Evolutionary conservation across 2,329 filamentous ascomycete species (phyloP).

Genomic region (Trichoderma sp.): DNA sequence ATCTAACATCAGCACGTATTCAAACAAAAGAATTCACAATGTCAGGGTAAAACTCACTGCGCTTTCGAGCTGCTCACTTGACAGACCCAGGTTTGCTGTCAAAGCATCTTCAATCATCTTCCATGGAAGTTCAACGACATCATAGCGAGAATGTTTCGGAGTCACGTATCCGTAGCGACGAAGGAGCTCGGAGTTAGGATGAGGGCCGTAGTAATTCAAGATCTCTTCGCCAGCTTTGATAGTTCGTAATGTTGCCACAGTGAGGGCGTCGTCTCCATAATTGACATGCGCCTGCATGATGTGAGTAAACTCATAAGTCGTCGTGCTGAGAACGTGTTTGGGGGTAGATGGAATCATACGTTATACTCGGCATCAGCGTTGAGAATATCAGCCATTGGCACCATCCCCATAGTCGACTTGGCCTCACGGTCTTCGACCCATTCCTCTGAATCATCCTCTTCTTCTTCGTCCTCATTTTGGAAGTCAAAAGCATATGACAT

Average conservation of each 20-base stretch:
- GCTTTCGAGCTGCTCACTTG: constrained; percentile 43
- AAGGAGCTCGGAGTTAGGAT: constrained; percentile 79
- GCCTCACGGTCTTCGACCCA: constrained; percentile 66
- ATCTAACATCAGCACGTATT: background rate
- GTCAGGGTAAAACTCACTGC: constrained; percentile 41
- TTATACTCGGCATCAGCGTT: constrained; percentile 91
- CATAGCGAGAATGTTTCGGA: constrained; percentile 71
- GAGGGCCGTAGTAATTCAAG: constrained; percentile 85
- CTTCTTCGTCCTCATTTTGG: constrained; percentile 55
- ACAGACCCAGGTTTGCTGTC: constrained; percentile 42
- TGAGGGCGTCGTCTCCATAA: constrained; percentile 57
- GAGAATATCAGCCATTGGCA: constrained; percentile 85
- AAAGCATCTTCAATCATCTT: constrained; percentile 54
- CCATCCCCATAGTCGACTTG: constrained; percentile 73
- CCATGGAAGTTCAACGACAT: constrained; percentile 78
- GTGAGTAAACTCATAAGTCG: background rate
- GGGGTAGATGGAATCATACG: constrained; percentile 44
- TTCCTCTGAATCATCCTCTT: constrained; percentile 63
- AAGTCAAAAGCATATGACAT: constrained; percentile 95
- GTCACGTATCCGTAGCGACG: constrained; percentile 89
- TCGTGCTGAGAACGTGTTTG: too few species aligned
- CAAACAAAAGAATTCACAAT: background rate
- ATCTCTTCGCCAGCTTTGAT: constrained; percentile 75
- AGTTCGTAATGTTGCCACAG: constrained; percentile 69
- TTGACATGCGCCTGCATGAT: constrained; percentile 53